These are phyloP conservation scores for Dactylellina haptotyla DNA, from an alignment of 2,329 filamentous ascomycete genomes.

Conservation along the genomic window DNA sequence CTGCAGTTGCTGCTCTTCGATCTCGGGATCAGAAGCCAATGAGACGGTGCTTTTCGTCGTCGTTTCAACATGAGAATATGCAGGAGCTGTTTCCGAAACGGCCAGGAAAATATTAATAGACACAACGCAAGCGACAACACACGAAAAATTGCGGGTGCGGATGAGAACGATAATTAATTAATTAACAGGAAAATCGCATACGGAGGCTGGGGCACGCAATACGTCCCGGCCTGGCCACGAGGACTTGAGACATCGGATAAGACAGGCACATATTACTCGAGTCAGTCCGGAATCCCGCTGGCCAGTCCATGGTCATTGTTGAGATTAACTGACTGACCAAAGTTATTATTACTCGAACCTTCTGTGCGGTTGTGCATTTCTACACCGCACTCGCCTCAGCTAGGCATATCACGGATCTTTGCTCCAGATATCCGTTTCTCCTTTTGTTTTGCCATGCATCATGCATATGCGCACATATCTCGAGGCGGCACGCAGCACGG, in stretches of 20 bases:
- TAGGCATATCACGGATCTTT: neutral
- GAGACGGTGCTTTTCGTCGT: neutral
- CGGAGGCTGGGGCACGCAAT: constrained; percentile 18
- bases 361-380: no score
- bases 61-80: constrained; percentile 50
- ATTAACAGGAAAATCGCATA: constrained; percentile 14
- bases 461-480: constrained; percentile 22
- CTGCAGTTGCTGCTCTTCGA: neutral
- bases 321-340: no score
- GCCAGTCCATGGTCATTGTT: neutral
- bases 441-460: constrained; percentile 8
- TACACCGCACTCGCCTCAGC: no score
- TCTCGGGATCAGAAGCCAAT: constrained; percentile 8
- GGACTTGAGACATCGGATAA: constrained; percentile 43
- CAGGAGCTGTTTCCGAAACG: constrained; percentile 38
- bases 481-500: constrained; percentile 9
- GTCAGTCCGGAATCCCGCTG: constrained; percentile 5
- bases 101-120: constrained; percentile 46
- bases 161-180: neutral
- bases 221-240: constrained; percentile 26
- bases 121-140: constrained; percentile 24
- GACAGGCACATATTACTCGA: constrained; percentile 12
- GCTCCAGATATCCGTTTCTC: neutral
- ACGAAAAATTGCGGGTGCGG: neutral
- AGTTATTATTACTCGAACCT: no score